These are phyloP conservation scores for Gamarada debralockiae DNA, from an alignment of 495 filamentous ascomycete species.

Conservation along the genomic window DNA sequence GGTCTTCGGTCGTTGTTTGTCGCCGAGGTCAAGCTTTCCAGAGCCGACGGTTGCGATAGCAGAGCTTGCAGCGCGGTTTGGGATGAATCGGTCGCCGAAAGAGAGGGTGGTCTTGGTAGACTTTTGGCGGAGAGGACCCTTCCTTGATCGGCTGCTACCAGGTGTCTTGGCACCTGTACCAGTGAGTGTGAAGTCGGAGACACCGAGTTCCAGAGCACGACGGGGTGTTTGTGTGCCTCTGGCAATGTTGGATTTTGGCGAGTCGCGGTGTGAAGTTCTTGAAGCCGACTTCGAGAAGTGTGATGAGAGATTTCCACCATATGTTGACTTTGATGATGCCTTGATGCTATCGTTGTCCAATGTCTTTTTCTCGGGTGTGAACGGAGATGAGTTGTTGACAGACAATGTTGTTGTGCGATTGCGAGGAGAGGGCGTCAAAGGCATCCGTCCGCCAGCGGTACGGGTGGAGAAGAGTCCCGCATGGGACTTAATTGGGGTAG, in stretches of 20 bases:
- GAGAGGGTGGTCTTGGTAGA: slow-evolving; percentile 75
- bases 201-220: slow-evolving; percentile 81
- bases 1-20: slow-evolving; percentile 65
- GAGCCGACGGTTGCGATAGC: slow-evolving; percentile 77
- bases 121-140: slow-evolving; percentile 58
- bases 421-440: slow-evolving; percentile 87
- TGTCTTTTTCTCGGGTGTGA: slow-evolving; percentile 68
- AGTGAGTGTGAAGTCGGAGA: slow-evolving; percentile 88
- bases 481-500: slow-evolving; percentile 92
- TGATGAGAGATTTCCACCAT: slow-evolving; percentile 67
- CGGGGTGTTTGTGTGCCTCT: slow-evolving; percentile 59
- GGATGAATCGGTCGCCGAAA: slow-evolving; percentile 96
- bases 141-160: slow-evolving; percentile 60
- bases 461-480: slow-evolving; percentile 87
- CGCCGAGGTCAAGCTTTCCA: slow-evolving; percentile 66
- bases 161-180: slow-evolving; percentile 74
- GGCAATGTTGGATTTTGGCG: slow-evolving; percentile 94
- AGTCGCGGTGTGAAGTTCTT: slow-evolving; percentile 60
- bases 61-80: slow-evolving; percentile 84
- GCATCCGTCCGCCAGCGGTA: slow-evolving; percentile 91
- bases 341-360: slow-evolving; percentile 42
- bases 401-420: slow-evolving; percentile 37
- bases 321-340: slow-evolving; percentile 60
- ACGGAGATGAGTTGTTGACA: slow-evolving; percentile 63
- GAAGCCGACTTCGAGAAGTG: slow-evolving; percentile 67